Evolutionary conservation across 208 protist species (phyloP).

Genomic region (Endotrypanum monterogeii): DNA sequence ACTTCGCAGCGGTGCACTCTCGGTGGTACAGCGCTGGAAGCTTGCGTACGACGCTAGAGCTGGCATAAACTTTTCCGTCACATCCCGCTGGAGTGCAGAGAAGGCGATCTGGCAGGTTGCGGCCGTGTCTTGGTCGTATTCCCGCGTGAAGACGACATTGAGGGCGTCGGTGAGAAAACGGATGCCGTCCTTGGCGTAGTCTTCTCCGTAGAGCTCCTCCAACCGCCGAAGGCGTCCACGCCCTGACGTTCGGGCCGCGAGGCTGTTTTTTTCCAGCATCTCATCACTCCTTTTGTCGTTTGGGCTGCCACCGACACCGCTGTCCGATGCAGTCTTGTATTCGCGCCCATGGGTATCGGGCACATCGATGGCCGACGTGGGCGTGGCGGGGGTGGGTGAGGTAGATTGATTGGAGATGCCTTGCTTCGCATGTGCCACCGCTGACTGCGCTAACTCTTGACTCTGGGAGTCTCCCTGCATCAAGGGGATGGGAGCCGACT

Average conservation of each 20-base stretch:
- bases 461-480: neutral
- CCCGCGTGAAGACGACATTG: conserved; percentile 53
- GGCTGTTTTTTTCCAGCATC: neutral
- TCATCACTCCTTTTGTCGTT: neutral
- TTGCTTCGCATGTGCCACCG: neutral
- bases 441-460: neutral
- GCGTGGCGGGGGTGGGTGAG: conserved; percentile 6
- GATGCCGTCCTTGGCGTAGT: conserved; percentile 52
- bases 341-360: neutral
- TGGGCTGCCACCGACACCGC: neutral
- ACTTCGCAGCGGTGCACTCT: conserved; percentile 48
- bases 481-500: neutral
- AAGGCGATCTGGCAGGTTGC: conserved; percentile 29
- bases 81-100: conserved; percentile 36
- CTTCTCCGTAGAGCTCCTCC: conserved; percentile 49
- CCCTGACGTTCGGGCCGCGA: neutral
- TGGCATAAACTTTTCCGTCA: conserved; percentile 29
- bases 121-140: conserved; percentile 43
- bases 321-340: neutral
- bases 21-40: conserved; percentile 26
- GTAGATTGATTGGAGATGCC: neutral
- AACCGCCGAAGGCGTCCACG: conserved; percentile 28
- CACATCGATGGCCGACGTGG: neutral
- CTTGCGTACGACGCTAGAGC: conserved; percentile 39
- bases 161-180: conserved; percentile 51